Evolutionary conservation across 805 yeast species (phyloP).

Genomic region (Lipomyces yamanashiensis): DNA sequence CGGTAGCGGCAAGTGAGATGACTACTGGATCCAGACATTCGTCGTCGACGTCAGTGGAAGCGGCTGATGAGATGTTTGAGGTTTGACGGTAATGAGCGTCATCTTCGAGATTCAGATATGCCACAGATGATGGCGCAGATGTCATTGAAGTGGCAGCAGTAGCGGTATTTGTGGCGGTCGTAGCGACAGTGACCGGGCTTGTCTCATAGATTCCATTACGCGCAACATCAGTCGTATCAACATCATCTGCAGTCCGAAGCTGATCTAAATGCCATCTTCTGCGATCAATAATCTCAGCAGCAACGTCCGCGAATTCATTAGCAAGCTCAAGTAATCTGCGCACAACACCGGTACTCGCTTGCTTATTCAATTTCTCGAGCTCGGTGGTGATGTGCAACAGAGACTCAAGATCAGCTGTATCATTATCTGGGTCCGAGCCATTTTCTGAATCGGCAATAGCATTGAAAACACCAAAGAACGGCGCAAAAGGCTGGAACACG

Average conservation of each 20-base stretch:
- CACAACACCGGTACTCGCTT: slow-evolving; percentile 27
- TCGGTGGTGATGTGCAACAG: slow-evolving; percentile 18
- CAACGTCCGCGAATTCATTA: slow-evolving; percentile 30
- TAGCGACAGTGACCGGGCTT: no score
- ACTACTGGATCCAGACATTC: not conserved
- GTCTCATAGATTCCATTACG: slow-evolving; percentile 3
- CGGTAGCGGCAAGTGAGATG: no score
- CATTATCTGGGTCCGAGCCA: slow-evolving; percentile 18
- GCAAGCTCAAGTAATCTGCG: slow-evolving; percentile 24
- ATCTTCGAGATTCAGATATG: no score
- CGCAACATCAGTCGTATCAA: slow-evolving; percentile 2
- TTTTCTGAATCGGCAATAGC: slow-evolving; percentile 25
- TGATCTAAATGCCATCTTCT: slow-evolving; percentile 19
- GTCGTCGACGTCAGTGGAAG: slow-evolving; percentile 2
- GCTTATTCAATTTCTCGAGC: slow-evolving; percentile 15
- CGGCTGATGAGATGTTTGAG: slow-evolving; percentile 7
- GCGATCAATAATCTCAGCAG: slow-evolving; percentile 22
- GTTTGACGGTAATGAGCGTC: not conserved
- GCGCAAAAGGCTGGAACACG: slow-evolving; percentile 34
- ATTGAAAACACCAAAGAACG: slow-evolving; percentile 32
- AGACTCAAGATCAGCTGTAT: slow-evolving; percentile 20
- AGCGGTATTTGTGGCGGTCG: no score
- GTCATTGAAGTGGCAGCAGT: no score
- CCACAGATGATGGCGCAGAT: no score
- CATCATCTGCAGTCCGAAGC: slow-evolving; percentile 16